A percentile compares a stretch with the other conserved stretches of the same genome.
These are phyloP conservation scores for Sphaerosporella brunnea DNA, from an alignment of 495 filamentous ascomycete genomes.

Conservation along the genomic window DNA sequence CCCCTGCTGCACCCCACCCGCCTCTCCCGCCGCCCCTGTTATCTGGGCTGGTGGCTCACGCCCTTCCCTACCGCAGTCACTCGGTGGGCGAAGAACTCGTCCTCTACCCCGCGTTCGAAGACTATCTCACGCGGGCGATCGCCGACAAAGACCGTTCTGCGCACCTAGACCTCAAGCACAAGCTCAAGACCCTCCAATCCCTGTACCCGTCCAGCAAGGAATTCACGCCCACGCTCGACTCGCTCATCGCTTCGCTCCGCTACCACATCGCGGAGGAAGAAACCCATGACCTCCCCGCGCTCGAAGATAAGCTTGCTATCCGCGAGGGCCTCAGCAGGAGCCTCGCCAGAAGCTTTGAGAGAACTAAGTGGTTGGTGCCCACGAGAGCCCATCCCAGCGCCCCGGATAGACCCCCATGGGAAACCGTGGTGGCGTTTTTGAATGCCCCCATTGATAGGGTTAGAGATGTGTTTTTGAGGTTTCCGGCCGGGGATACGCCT, in stretches of 20 bases:
- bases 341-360: constrained; percentile 36
- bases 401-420: constrained; percentile 33
- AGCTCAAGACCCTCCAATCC: constrained; percentile 43
- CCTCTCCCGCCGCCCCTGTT: constrained; percentile 26
- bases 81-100: constrained; percentile 37
- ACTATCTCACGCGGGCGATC: constrained; percentile 34
- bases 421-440: constrained; percentile 34
- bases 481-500: constrained; percentile 25
- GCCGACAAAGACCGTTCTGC: constrained; percentile 43
- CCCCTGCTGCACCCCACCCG: constrained; percentile 36
- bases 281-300: constrained; percentile 35
- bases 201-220: constrained; percentile 31
- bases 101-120: constrained; percentile 50
- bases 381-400: constrained; percentile 28
- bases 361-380: constrained; percentile 41
- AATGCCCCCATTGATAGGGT: constrained; percentile 37
- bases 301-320: constrained; percentile 33
- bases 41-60: neutral
- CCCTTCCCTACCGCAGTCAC: constrained; percentile 7
- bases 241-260: constrained; percentile 35
- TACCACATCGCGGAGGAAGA: constrained; percentile 49
- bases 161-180: constrained; percentile 44
- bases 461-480: constrained; percentile 33
- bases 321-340: constrained; percentile 26
- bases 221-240: constrained; percentile 37